Evolutionary conservation across 2,329 filamentous ascomycete species (phyloP).

Genomic region (Cadophora malorum): DNA sequence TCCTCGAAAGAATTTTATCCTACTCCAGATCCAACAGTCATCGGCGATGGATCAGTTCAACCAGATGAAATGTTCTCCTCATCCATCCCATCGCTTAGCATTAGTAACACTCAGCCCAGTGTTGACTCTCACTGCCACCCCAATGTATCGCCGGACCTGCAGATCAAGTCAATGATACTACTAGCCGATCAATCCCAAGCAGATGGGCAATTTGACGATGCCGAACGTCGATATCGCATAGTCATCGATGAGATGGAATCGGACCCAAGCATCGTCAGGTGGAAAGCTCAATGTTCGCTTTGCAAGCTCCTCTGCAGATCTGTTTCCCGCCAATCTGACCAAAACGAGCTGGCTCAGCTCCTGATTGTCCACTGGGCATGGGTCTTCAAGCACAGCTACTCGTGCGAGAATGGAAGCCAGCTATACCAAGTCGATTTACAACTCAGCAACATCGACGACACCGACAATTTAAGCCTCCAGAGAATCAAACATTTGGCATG

Average conservation of each 20-base stretch:
- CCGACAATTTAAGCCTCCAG: neutral
- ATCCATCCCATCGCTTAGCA: neutral
- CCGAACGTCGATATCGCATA: neutral
- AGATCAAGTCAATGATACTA: neutral
- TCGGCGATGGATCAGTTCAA: neutral
- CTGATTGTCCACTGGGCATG: neutral
- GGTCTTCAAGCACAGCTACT: constrained; percentile 3
- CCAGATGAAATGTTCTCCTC: neutral
- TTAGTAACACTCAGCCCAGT: neutral
- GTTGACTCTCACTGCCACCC: neutral
- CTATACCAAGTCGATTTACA: neutral
- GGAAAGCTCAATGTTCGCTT: neutral
- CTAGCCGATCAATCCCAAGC: neutral
- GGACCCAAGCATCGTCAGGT: neutral
- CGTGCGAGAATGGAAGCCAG: constrained; percentile 4
- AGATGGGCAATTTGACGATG: neutral
- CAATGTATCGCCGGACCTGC: neutral
- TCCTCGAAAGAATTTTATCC: neutral
- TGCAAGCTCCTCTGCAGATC: neutral
- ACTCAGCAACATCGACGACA: neutral
- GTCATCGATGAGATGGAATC: neutral
- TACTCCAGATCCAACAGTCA: neutral
- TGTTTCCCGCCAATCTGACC: neutral
- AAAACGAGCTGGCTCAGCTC: neutral
- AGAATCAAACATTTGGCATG: neutral